These are phyloP conservation scores for Haberlea rhodopensis DNA, from an alignment of 257 asterid genomes.

Conservation along the genomic window DNA sequence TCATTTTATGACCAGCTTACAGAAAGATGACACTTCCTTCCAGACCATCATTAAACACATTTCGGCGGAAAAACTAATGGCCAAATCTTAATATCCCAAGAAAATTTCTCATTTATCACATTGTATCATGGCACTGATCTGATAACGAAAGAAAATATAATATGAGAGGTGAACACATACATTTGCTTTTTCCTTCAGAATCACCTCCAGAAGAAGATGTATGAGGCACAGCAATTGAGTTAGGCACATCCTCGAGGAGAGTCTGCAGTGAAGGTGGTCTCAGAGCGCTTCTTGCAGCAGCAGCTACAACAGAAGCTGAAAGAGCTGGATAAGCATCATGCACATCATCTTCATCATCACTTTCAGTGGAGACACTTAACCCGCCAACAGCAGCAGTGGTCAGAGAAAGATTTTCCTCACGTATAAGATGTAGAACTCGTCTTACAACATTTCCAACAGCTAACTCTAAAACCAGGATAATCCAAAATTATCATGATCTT, in stretches of 20 bases:
- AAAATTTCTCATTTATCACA: conserved; percentile 4
- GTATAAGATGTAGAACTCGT: conserved; percentile 91
- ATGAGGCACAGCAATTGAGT: conserved; percentile 61
- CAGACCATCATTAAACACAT: conserved; percentile 20
- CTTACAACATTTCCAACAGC: conserved; percentile 95
- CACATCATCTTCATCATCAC: conserved; percentile 74
- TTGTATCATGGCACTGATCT: conserved; percentile 12
- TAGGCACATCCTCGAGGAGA: conserved; percentile 90
- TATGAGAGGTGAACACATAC: conserved; percentile 42
- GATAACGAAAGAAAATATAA: conserved; percentile 13
- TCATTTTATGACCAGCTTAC: conserved; percentile 18
- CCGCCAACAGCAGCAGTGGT: conserved; percentile 87
- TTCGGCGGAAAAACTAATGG: not conserved
- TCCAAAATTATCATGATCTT: conserved; percentile 27
- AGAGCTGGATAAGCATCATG: conserved; percentile 67
- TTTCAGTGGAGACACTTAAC: conserved; percentile 60
- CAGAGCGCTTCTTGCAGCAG: conserved; percentile 86
- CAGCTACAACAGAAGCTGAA: conserved; percentile 90
- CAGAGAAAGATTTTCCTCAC: conserved; percentile 93
- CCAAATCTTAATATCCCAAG: not conserved
- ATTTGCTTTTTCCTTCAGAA: conserved; percentile 95
- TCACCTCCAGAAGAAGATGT: conserved; percentile 90
- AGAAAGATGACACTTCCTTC: conserved; percentile 15
- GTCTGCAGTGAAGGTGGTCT: conserved; percentile 99
- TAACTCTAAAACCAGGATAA: conserved; percentile 63